Evolutionary conservation across 352 stramenopile species (phyloP).

Genomic region (Phytopythium cucurbitacearum): DNA sequence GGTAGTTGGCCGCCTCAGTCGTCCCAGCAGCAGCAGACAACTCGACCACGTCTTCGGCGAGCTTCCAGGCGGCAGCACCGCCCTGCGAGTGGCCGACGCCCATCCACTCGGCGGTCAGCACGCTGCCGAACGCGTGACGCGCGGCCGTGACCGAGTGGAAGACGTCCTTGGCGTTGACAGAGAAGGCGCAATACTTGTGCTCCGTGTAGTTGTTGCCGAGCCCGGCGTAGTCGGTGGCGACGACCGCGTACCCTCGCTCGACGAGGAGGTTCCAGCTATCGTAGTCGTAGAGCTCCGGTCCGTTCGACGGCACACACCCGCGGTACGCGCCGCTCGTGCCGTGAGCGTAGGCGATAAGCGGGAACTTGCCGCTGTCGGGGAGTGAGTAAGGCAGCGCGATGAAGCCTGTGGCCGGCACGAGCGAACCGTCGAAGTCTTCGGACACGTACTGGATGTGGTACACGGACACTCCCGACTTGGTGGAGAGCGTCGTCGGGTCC

Average conservation of each 20-base stretch:
- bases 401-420: conserved; percentile 8
- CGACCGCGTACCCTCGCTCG: conserved; percentile 6
- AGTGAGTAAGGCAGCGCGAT: conserved; percentile 7
- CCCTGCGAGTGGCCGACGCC: conserved; percentile 8
- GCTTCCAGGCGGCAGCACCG: conserved; percentile 5
- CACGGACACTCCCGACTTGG: conserved; percentile 5
- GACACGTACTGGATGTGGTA: conserved; percentile 11
- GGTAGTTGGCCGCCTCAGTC: conserved; percentile 6
- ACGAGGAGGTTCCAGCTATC: conserved; percentile 9
- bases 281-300: conserved; percentile 8
- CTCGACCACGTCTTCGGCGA: conserved; percentile 3
- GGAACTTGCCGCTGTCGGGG: conserved; percentile 4
- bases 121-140: conserved; percentile 4
- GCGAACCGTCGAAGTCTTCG: conserved; percentile 8
- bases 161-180: conserved; percentile 7
- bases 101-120: conserved; percentile 6
- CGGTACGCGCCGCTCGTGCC: conserved; percentile 4
- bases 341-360: conserved; percentile 8
- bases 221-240: conserved; percentile 10
- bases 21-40: conserved; percentile 1
- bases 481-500: conserved; percentile 4
- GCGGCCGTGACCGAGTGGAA: conserved; percentile 8
- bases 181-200: conserved; percentile 10
- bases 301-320: conserved; percentile 7
- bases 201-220: conserved; percentile 6